Base-by-base conservation (phyloP, 495 filamentous ascomycete species). In the Trichoderma gamsii region DNA sequence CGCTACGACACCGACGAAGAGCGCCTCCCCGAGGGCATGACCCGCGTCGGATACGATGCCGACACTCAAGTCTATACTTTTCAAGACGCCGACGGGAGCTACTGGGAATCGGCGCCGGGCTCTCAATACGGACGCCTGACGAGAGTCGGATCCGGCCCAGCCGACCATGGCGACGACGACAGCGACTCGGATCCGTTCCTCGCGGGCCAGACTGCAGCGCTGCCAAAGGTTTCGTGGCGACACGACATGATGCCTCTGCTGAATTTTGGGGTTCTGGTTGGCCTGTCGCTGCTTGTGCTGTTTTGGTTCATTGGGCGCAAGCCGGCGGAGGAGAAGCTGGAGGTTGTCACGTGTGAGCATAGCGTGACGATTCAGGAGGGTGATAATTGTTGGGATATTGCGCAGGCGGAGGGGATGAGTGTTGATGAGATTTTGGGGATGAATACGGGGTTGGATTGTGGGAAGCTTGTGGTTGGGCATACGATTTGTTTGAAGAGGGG, bases 31-130 rank as follows among this genome's bases (percentile, higher is more conserved):
- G 77, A 80, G 49, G 82, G 82, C 72, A 83, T 86, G 80, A 67
- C 73, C 21, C 79, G 82, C 67, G 74, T 83, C 35, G 82, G 79
- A 71, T 86, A 86, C 74, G 83, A 86, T 71, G 82, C 82, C 72
- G 82, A 84, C 69, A 78, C 74, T 4, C 77, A 84, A 67, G 74
- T 71, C 25, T 85, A 85, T 75, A 81, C 78, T 13, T 85, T 79
- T 76, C 78, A 75, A 64, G 78, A 81, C 69, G 56, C 69, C 21
- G 73, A 81, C 56, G 79, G 79, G 27, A 71, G 67, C 43, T 59
- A 71, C 69, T 85, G 79, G 78, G 77, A 82, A 71, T 76, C 77
- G 41, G 77, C 77, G 3, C 76, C 81, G 1, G 83, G 83, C 12
- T 74, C 70, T 25, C 74, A 68, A 13, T 84, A 84, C 71, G 83